Evolutionary conservation across 75 land plant genomes (phyloP).

Genomic region (Chamaecyparis obtusa): DNA sequence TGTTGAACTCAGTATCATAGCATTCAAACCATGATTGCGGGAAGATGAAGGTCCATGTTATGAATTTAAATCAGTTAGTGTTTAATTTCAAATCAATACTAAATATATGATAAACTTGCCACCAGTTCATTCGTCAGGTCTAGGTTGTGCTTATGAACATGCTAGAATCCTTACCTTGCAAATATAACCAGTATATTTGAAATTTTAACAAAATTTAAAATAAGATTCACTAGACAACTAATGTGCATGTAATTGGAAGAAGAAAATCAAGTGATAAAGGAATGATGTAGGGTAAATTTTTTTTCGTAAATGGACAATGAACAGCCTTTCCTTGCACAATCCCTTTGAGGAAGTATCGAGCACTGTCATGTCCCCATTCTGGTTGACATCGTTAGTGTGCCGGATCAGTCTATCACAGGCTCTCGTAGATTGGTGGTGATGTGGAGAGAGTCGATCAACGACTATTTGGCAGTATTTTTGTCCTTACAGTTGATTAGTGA

Average conservation of each 20-base stretch:
- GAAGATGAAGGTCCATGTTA: not conserved
- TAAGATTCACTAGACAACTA: not conserved
- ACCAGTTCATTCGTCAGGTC: not conserved
- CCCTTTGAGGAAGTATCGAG: not conserved
- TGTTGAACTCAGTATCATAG: not conserved
- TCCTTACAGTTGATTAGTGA: too few species aligned
- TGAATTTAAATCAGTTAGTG: not conserved
- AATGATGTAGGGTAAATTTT: too few species aligned
- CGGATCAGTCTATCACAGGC: too few species aligned
- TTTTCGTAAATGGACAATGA: not conserved
- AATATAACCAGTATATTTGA: not conserved
- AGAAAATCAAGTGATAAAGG: not conserved
- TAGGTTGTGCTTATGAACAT: not conserved
- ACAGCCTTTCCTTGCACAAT: not conserved
- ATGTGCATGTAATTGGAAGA: not conserved
- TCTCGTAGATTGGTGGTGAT: too few species aligned
- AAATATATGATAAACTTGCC: not conserved
- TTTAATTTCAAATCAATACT: too few species aligned
- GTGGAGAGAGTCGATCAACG: too few species aligned
- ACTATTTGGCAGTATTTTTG: too few species aligned
- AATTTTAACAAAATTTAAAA: too few species aligned
- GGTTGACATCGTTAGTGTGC: too few species aligned
- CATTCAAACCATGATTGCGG: not conserved
- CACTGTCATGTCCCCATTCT: too few species aligned
- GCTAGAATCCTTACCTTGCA: not conserved